Evolutionary conservation across 345 rosid genomes (phyloP), one percentile per base, ranked within the genome.

Genomic region (Salix viminalis): DNA sequence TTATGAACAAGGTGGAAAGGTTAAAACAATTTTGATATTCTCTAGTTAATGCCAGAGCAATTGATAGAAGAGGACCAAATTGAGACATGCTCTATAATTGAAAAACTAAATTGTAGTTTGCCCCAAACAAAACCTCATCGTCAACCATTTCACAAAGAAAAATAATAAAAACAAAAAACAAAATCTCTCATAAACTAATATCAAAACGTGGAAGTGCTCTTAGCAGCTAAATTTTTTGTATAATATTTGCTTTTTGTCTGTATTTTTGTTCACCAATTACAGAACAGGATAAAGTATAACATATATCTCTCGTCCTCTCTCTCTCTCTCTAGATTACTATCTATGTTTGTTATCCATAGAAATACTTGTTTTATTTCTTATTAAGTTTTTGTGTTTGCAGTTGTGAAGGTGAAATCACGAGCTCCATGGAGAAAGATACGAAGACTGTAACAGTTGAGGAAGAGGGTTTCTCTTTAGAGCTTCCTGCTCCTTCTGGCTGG

Each of bases 401-500:
- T 69, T 42, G 71, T 50, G 68, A 56, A 65, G 70, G 70, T 11
- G 34, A 73, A 83, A 72, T 58, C 24, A 8, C 85, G 70, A 75
- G 72, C 79, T 71, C 75, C 15, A 71, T 44, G 67, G 80, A 85
- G 72, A 71, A 30, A 50, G 74, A 50, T 26, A 70, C 58, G 42
- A 69, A 74, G 61, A 58, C 72, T 23, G 32, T 39, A n/a, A 34
- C 62, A 37, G 76, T 74, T 3, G 86, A 86, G 69, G 83, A 79
- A 24, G 86, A 86, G 64, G 74, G 71, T 77, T 83, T 86, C 78
- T 79, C 86, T 67, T 62, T 86, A 76, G 88, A 86, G 78, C 86
- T 86, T 14, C 84, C 88, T 32, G 88, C 88, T 79, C 88, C 88
- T 44, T 60, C 80, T 41, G 86, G 88, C 78, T 86, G 88, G 88